Evolutionary conservation across 2,329 filamentous ascomycete species (phyloP).

Genomic region (Botrytis porri): DNA sequence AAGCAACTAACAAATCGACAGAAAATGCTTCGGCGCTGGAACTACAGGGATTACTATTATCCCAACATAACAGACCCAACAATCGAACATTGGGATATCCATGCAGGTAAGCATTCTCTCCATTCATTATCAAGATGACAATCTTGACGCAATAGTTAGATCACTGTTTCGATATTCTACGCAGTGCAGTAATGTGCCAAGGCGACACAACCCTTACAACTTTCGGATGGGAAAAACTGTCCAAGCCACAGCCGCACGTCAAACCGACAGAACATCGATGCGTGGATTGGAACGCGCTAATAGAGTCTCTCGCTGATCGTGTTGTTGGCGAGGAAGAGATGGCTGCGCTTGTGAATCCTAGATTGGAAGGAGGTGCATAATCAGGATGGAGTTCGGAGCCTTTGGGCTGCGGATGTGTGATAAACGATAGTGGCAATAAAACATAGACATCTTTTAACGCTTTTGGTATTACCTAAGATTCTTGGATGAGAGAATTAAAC

Average conservation of each 20-base stretch:
- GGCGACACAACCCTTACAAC: conserved; percentile 14
- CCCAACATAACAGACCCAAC: conserved; percentile 9
- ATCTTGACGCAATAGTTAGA: neutral
- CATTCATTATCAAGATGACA: too few relatives aligned
- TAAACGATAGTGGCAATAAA: neutral
- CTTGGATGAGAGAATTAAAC: neutral
- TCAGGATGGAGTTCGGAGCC: neutral
- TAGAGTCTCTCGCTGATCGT: neutral
- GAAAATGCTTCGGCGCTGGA: conserved; percentile 15
- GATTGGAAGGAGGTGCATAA: neutral
- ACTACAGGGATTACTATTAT: conserved; percentile 8
- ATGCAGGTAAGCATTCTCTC: neutral
- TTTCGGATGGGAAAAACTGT: conserved; percentile 8
- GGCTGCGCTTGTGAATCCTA: conserved; percentile 12
- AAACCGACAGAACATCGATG: conserved; percentile 7
- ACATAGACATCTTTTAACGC: neutral
- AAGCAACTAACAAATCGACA: neutral
- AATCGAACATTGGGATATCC: conserved; percentile 12
- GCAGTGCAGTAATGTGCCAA: conserved; percentile 13
- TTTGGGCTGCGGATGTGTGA: neutral
- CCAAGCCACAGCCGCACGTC: conserved; percentile 8
- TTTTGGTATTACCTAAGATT: neutral
- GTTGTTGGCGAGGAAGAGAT: conserved; percentile 8
- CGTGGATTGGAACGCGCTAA: neutral
- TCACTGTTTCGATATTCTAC: conserved; percentile 14